Percentiles rank a stretch among this genome's conserved stretches.
These are phyloP conservation scores for Perilla frutescens DNA, from an alignment of 257 asterid species.

Conservation along the genomic window DNA sequence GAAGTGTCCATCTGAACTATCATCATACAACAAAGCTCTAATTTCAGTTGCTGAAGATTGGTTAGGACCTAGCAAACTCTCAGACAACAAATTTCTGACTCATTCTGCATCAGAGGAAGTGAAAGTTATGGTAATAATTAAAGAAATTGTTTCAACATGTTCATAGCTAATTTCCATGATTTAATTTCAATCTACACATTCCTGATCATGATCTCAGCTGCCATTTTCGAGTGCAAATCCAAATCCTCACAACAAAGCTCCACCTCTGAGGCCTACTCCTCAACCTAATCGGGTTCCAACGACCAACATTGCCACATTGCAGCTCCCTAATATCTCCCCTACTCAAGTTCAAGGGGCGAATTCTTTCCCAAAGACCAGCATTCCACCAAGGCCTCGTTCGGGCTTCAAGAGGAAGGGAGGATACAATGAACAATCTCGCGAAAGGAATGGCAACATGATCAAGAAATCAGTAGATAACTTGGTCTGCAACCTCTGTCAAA, in stretches of 20 bases:
- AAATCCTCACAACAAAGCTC: not conserved
- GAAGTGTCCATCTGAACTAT: conserved; percentile 17
- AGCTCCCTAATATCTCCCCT: not conserved
- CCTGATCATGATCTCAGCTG: conserved; percentile 24
- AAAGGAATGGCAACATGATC: not conserved
- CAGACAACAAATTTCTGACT: not conserved
- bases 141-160: not conserved
- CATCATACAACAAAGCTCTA: not conserved
- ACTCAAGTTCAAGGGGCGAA: conserved; percentile 3
- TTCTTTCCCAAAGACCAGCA: not conserved
- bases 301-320: not conserved
- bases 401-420: conserved; percentile 38
- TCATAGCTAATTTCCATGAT: not conserved
- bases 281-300: not conserved
- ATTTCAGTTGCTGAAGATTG: conserved; percentile 21
- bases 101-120: conserved; percentile 11
- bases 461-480: conserved; percentile 17
- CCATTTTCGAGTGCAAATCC: not conserved
- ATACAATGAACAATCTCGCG: not conserved
- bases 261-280: conserved; percentile 4
- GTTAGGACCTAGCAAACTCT: conserved; percentile 5
- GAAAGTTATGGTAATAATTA: not conserved
- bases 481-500: conserved; percentile 52
- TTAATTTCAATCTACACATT: not conserved
- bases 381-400: conserved; percentile 25